A percentile compares a stretch with the other conserved stretches of the same genome.
Conservation (phyloP, 208 protist genomes). For the Leptomonas pyrrhocoris region DNA sequence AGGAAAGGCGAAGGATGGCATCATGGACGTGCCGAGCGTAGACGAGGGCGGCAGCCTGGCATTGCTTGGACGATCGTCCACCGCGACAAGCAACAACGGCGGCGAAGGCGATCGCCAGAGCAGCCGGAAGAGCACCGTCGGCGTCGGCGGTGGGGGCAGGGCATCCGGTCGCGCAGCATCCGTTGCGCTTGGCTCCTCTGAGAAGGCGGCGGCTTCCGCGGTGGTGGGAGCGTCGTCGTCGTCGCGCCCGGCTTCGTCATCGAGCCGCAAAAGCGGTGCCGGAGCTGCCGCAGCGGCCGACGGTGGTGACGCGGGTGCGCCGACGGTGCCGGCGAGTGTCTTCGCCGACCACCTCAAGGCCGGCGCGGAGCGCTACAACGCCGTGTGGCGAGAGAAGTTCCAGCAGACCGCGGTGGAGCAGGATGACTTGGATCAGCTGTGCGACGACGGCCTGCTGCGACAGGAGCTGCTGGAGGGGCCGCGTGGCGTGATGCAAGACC, state of each 20-base stretch:
- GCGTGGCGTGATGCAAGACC: slow-evolving; percentile 85
- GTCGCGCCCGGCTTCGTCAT: slow-evolving; percentile 1
- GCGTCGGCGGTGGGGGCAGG: background rate
- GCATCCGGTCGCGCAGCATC: background rate
- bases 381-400: slow-evolving; percentile 74
- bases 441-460: slow-evolving; percentile 74
- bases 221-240: background rate
- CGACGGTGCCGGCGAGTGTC: slow-evolving; percentile 43
- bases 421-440: slow-evolving; percentile 74
- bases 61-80: slow-evolving; percentile 48
- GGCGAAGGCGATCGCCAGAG: background rate
- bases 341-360: slow-evolving; percentile 67
- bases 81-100: background rate
- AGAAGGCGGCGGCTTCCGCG: background rate
- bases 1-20: slow-evolving; percentile 59
- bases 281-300: background rate
- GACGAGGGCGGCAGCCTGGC: slow-evolving; percentile 88
- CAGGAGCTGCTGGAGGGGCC: slow-evolving; percentile 87
- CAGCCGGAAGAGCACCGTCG: background rate
- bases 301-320: slow-evolving; percentile 35
- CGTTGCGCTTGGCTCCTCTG: background rate
- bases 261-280: slow-evolving; percentile 20
- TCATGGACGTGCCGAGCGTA: slow-evolving; percentile 78
- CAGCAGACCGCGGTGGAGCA: slow-evolving; percentile 59
- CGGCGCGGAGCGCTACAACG: slow-evolving; percentile 63